phyloP scores from a whole-genome alignment of 306 rosid species.

The Comarum palustre region DNA sequence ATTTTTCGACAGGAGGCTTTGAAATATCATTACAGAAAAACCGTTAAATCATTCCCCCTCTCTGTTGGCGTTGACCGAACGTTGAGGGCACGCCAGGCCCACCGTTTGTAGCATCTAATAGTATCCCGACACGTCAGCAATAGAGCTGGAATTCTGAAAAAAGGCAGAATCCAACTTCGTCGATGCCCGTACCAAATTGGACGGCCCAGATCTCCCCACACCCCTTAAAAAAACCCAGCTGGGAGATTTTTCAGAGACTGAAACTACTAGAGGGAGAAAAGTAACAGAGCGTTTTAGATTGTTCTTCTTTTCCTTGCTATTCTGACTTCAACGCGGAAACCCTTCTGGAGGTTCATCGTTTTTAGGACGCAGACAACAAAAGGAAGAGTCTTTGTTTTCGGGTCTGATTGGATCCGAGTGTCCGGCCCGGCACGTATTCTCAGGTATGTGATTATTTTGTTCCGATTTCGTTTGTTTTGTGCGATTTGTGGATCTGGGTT shows the following conservation, averaged over 20 bases:
- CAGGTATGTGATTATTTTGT: slow-evolving; percentile 9
- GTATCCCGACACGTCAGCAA: not conserved
- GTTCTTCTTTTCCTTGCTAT: too few relatives aligned
- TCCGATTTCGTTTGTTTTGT: slow-evolving; percentile 11
- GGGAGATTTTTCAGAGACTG: not conserved
- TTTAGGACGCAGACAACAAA: not conserved
- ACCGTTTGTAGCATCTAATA: not conserved
- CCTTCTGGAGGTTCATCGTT: not conserved
- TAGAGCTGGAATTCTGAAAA: not conserved
- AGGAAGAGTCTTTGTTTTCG: not conserved
- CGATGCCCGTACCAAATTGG: slow-evolving; percentile 6
- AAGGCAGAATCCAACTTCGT: slow-evolving; percentile 26
- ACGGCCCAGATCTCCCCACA: slow-evolving; percentile 34
- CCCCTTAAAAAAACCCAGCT: not conserved
- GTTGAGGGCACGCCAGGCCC: too few relatives aligned
- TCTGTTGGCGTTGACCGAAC: too few relatives aligned
- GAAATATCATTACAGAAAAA: too few relatives aligned
- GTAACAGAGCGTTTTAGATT: too few relatives aligned
- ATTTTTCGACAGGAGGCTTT: too few relatives aligned
- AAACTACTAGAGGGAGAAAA: not conserved
- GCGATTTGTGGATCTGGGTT: slow-evolving; percentile 39
- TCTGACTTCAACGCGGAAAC: not conserved
- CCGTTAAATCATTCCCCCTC: too few relatives aligned
- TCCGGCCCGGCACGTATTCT: slow-evolving; percentile 9
- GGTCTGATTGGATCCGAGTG: slow-evolving; percentile 28